A percentile compares a stretch with the other conserved stretches of the same genome.
phyloP scores from a whole-genome alignment of 768 basidiomycete genomes.

The Kwoniella newhampshirensis region DNA sequence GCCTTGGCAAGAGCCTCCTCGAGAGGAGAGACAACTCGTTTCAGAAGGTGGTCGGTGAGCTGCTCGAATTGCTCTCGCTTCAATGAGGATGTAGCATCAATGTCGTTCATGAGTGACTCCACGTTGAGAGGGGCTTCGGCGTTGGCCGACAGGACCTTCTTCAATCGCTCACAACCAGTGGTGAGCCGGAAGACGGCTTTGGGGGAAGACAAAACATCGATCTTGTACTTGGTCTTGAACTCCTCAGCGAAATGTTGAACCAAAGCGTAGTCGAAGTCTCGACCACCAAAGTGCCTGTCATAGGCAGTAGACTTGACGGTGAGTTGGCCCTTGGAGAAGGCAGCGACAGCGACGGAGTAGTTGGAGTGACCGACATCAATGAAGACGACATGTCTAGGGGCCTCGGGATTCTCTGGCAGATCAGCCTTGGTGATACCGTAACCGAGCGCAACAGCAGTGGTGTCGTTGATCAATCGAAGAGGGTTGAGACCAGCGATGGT shows the following conservation, averaged over 20 bases:
- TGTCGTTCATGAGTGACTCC: slow-evolving; percentile 93
- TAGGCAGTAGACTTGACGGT: slow-evolving; percentile 82
- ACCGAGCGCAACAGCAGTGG: slow-evolving; percentile 90
- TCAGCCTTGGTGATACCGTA: slow-evolving; percentile 99
- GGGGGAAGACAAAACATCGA: slow-evolving; percentile 85
- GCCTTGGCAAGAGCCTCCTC: slow-evolving; percentile 76
- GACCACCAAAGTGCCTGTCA: slow-evolving; percentile 90
- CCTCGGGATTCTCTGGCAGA: slow-evolving; percentile 74
- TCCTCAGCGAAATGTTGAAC: slow-evolving; percentile 83
- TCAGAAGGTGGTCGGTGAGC: slow-evolving; percentile 72
- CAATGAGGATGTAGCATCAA: slow-evolving; percentile 85
- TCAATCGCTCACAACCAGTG: slow-evolving; percentile 86
- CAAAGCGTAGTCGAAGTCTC: slow-evolving; percentile 91
- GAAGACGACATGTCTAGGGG: slow-evolving; percentile 83
- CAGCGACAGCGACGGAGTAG: slow-evolving; percentile 80
- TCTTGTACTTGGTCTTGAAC: slow-evolving; percentile 97
- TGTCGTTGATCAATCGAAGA: slow-evolving; percentile 95
- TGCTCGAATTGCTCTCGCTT: slow-evolving; percentile 77
- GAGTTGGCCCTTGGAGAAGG: slow-evolving; percentile 91
- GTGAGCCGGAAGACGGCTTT: slow-evolving; percentile 90
- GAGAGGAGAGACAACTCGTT: slow-evolving; percentile 72
- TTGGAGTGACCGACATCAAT: slow-evolving; percentile 93
- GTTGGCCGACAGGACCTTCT: slow-evolving; percentile 96
- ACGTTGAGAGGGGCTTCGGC: slow-evolving; percentile 82
- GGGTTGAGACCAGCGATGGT: slow-evolving; percentile 82